A percentile compares a stretch with the other conserved stretches of the same genome.
Conservation (phyloP, 1,284 basidiomycete genomes). For the Ganoderma lingzhi region DNA sequence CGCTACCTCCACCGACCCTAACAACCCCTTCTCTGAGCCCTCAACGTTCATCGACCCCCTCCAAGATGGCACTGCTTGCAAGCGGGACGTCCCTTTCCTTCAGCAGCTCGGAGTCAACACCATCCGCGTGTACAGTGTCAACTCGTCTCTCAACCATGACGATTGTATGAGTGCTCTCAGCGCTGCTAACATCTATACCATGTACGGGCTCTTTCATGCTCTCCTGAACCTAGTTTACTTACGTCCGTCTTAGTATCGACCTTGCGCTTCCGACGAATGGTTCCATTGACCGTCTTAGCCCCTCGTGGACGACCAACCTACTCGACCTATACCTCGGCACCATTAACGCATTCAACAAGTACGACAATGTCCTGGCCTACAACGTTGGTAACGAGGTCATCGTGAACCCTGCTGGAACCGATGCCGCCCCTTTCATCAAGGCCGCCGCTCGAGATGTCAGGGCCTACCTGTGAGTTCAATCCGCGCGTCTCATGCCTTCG, state of each 20-base stretch:
- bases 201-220: slow-evolving; percentile 57
- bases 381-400: slow-evolving; percentile 94
- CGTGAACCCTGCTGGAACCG: slow-evolving; percentile 61
- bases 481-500: not conserved
- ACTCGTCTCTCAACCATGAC: slow-evolving; percentile 85
- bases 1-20: slow-evolving; percentile 47
- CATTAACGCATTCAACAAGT: slow-evolving; percentile 82
- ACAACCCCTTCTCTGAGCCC: slow-evolving; percentile 83
- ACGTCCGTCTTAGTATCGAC: slow-evolving; percentile 70
- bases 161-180: slow-evolving; percentile 84
- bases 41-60: slow-evolving; percentile 82
- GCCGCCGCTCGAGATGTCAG: slow-evolving; percentile 90
- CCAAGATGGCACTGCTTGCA: slow-evolving; percentile 71
- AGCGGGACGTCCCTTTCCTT: slow-evolving; percentile 83
- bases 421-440: slow-evolving; percentile 84
- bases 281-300: slow-evolving; percentile 80
- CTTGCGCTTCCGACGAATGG: slow-evolving; percentile 87
- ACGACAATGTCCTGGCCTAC: slow-evolving; percentile 85
- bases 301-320: slow-evolving; percentile 87
- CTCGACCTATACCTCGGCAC: slow-evolving; percentile 82
- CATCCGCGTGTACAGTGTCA: slow-evolving; percentile 87
- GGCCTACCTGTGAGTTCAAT: slow-evolving; percentile 71
- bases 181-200: slow-evolving; percentile 86
- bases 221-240: slow-evolving; percentile 18
- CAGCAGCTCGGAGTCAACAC: slow-evolving; percentile 76